Base-by-base conservation (phyloP, 73 alveolate genomes). In the Paraurostyla sp. region DNA sequence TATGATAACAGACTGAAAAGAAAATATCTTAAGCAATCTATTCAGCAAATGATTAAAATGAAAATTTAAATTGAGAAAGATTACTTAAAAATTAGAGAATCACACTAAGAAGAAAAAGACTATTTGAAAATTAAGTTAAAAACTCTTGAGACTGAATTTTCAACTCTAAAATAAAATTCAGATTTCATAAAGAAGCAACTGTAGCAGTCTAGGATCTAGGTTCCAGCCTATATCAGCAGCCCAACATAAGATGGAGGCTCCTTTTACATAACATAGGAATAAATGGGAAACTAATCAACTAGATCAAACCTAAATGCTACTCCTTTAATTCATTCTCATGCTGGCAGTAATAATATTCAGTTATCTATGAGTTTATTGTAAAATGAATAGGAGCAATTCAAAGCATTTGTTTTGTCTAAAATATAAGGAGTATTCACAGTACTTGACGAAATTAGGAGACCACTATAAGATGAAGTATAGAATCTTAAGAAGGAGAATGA, bases 401-500 rank as follows among this genome's bases (percentile, higher is more conserved):
- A 65, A 30, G 1, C 2, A 18, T 65, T 38, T 40, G 38, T 65
- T 2, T 13, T 65, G 58, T 58, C 35, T 15, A 22, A 65, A 36
- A 65, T 65, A 35, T 40, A 65, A 65, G 40, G 46, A 65, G 82
- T 65, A 33, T 38, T 11, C 15, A 11, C 18, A 22, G 16, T 38
- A 38, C 13, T 65, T 15, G 58, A 38, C 1, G 82, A 65, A 40
- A 4, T 18, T 18, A 25, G 41, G 58, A 16, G 20, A 33, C 82
- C 82, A 7, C 41, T 65, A 0, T 2, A 15, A 0, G 82, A 65
- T 65, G 38, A 65, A 22, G 56, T 65, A 38, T 38, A 65, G 38
- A 65, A 65, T 65, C 58, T 65, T 6, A 65, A 38, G 42, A 65
- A 22, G 23, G 82, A 65, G 23, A 65, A 65, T 65, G 82, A 65